A percentile compares a stretch with the other conserved stretches of the same genome.
These are phyloP conservation scores for Collybia mongolica DNA, from an alignment of 768 basidiomycete genomes.

Conservation along the genomic window DNA sequence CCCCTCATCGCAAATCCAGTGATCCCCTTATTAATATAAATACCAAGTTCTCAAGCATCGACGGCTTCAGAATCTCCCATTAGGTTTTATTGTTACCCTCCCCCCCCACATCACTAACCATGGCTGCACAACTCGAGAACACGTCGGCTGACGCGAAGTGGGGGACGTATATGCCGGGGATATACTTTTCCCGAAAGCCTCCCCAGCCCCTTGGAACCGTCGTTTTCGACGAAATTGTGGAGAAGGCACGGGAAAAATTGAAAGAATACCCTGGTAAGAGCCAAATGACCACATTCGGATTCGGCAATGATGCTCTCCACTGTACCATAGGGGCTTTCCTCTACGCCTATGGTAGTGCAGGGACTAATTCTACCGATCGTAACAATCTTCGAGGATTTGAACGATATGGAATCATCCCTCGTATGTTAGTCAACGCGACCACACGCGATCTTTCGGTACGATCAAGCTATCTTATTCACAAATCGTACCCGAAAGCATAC, in stretches of 20 bases:
- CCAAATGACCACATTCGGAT: neutral
- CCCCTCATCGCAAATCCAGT: no score
- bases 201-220: constrained; percentile 60
- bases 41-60: no score
- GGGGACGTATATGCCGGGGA: constrained; percentile 36
- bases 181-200: constrained; percentile 38
- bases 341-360: constrained; percentile 80
- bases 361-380: constrained; percentile 61
- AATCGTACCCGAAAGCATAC: neutral
- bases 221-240: constrained; percentile 58
- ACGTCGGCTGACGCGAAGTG: constrained; percentile 21
- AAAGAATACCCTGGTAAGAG: constrained; percentile 51
- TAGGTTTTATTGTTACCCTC: no score
- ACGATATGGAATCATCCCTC: constrained; percentile 74
- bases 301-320: neutral
- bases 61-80: no score
- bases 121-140: no score
- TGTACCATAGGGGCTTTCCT: constrained; percentile 61
- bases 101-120: no score
- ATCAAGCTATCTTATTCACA: neutral
- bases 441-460: constrained; percentile 58
- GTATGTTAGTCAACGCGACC: constrained; percentile 68
- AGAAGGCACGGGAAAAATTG: constrained; percentile 61
- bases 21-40: no score
- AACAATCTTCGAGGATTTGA: constrained; percentile 66